Percentiles rank a stretch among this genome's conserved stretches.
These are phyloP conservation scores for Pedinophyceae sp. DNA, from an alignment of 139 green algal species.

Conservation along the genomic window DNA sequence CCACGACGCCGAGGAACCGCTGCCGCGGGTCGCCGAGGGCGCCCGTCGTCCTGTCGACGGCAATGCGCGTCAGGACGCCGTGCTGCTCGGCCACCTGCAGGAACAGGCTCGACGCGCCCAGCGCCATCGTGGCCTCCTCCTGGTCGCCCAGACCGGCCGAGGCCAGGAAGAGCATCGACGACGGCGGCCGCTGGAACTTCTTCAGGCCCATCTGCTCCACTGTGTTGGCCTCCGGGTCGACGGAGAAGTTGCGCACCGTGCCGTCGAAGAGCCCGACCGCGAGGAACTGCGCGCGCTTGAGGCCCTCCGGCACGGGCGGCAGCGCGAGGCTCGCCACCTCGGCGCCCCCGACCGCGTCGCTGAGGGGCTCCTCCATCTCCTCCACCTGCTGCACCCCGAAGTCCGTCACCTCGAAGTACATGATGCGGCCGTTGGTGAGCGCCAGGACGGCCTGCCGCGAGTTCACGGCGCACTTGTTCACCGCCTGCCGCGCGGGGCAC, in stretches of 20 bases:
- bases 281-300: slow-evolving; percentile 61
- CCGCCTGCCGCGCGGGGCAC: slow-evolving; percentile 51
- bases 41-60: slow-evolving; percentile 66
- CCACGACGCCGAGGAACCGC: slow-evolving; percentile 76
- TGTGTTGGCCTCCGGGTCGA: slow-evolving; percentile 67
- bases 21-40: slow-evolving; percentile 66
- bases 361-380: slow-evolving; percentile 48
- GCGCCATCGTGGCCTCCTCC: slow-evolving; percentile 13
- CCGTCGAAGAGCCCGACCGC: slow-evolving; percentile 71
- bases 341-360: neutral
- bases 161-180: slow-evolving; percentile 23
- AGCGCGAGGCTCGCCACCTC: slow-evolving; percentile 79
- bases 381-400: slow-evolving; percentile 71
- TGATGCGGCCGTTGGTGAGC: slow-evolving; percentile 73
- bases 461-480: slow-evolving; percentile 53
- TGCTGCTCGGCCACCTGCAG: slow-evolving; percentile 82
- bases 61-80: slow-evolving; percentile 82
- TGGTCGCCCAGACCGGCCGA: too few species aligned
- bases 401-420: slow-evolving; percentile 96
- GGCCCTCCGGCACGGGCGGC: slow-evolving; percentile 56
- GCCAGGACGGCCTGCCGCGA: slow-evolving; percentile 66
- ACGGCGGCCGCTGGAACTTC: slow-evolving; percentile 14
- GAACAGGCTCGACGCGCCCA: slow-evolving; percentile 49
- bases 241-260: slow-evolving; percentile 62
- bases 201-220: slow-evolving; percentile 49